phyloP scores from a whole-genome alignment of 1,139 yeast species.

The Taiozyma sp. region DNA sequence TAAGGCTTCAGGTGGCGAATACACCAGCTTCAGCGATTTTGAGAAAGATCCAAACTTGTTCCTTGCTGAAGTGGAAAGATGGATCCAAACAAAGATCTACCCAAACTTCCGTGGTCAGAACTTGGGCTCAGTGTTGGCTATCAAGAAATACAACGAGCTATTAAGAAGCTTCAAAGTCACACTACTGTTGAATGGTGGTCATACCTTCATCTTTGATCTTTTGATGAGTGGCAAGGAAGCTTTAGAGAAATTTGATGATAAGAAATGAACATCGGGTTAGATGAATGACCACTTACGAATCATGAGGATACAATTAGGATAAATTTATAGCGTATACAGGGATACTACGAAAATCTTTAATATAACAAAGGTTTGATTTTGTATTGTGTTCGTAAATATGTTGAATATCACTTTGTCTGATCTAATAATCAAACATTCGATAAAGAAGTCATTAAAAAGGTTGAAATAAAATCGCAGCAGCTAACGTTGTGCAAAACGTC shows the following conservation, averaged over 20 bases:
- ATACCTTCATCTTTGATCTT: slow-evolving; percentile 39
- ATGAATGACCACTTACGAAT: not conserved
- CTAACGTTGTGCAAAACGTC: slow-evolving; percentile 2
- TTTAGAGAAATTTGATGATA: slow-evolving; percentile 29
- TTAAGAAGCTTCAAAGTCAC: slow-evolving; percentile 35
- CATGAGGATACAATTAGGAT: not conserved
- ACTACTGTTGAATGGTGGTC: slow-evolving; percentile 39
- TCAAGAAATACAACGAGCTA: slow-evolving; percentile 32
- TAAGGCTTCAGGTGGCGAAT: slow-evolving; percentile 25
- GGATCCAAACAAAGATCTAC: slow-evolving; percentile 26
- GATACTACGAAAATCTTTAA: not conserved
- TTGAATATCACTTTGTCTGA: slow-evolving; percentile 3
- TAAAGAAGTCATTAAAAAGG: not conserved
- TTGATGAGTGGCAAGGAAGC: slow-evolving; percentile 29
- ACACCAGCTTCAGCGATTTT: slow-evolving; percentile 26
- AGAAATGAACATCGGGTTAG: not conserved
- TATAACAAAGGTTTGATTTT: not conserved
- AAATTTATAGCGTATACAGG: not conserved
- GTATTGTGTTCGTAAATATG: slow-evolving; percentile 3
- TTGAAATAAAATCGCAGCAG: not conserved
- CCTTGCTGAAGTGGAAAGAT: slow-evolving; percentile 22
- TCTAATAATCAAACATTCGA: not conserved
- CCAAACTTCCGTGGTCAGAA: slow-evolving; percentile 19
- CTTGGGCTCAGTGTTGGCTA: slow-evolving; percentile 15
- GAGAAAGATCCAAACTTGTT: slow-evolving; percentile 25